Base-by-base conservation (phyloP, 176 grass and related monocot genomes). In the Cenchrus purpureus region DNA sequence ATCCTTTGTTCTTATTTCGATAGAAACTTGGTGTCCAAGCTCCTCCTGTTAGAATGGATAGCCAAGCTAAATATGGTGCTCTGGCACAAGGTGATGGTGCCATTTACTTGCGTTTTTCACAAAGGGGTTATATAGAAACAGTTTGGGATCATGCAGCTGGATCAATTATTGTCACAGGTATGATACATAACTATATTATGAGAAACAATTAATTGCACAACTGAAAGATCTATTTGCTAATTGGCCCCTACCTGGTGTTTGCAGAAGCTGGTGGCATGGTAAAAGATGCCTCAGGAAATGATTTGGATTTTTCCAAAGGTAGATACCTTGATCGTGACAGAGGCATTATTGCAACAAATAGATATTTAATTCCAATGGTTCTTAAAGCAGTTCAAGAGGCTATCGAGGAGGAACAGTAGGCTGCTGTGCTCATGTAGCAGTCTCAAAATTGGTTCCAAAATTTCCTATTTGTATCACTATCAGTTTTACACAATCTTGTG, bases 121-220 rank as follows among this genome's bases (percentile, higher is more conserved):
- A 92, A 64, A 89, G 84, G 77, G 77, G 90, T 76, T 98, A 98
- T 71, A 91, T 56, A 71, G 96, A 98, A 86, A 95, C 90, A 62
- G 89, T 98, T 87, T 98, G 96, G 96, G 96, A 98, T 82, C 91
- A 98, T 94, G 96, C 96, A 60, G 96, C 96, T 74, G 96, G 96
- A 42, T 93, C 69, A 78, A 93, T 98, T 80, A 88, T 98, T 25
- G 96, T 98, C 16, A 94, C 88, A 72, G 96, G 96, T 95, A 82
- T 8, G 93, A 91, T 92, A 56, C 17, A 80, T 53, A 40, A 46
- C 68, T 68, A 46, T 79, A 37, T 73, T 29, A 6, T 4, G 1
- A 3, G 12, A 81, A 34, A 58, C 32, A 28, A 56, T 69, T 70
- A 42, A 16, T 89, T 32, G 10, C 48, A 60, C 8, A 37, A 51